Evolutionary conservation across 1,139 yeast genomes (phyloP).

Genomic region (Oligophagozyma castellii): DNA sequence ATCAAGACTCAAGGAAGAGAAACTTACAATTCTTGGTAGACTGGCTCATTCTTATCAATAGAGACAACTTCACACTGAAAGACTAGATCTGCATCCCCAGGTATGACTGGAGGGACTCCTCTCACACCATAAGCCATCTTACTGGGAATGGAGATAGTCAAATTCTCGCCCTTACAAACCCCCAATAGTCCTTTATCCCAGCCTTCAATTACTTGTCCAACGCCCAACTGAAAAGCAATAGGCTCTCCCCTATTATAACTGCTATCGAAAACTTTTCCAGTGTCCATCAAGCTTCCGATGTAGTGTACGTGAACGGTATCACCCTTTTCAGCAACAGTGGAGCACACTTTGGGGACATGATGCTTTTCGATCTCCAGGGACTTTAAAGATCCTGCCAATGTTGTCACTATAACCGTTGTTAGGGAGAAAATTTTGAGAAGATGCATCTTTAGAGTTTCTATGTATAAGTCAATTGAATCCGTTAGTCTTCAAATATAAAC

Average conservation of each 20-base stretch:
- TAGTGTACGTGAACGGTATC: constrained; percentile 63
- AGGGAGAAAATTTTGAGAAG: too few relatives aligned
- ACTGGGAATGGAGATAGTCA: constrained; percentile 67
- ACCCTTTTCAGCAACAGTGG: neutral
- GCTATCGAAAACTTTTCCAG: constrained; percentile 65
- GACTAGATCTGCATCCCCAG: constrained; percentile 54
- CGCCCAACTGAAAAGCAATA: constrained; percentile 53
- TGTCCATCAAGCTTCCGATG: constrained; percentile 46
- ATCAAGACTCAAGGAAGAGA: too few relatives aligned
- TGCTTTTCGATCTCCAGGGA: too few relatives aligned
- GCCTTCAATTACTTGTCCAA: constrained; percentile 67
- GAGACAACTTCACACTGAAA: constrained; percentile 43
- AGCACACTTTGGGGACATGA: too few relatives aligned
- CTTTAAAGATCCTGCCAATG: too few relatives aligned
- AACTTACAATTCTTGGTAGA: too few relatives aligned
- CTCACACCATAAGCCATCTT: constrained; percentile 61
- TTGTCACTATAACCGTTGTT: too few relatives aligned
- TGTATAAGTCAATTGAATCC: too few relatives aligned
- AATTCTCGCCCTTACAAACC: constrained; percentile 81
- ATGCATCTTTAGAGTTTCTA: too few relatives aligned
- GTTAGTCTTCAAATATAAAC: too few relatives aligned
- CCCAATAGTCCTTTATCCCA: constrained; percentile 76
- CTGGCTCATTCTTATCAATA: too few relatives aligned
- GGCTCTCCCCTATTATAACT: constrained; percentile 54
- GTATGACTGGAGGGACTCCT: constrained; percentile 68